Base-by-base conservation (phyloP, 192 early-diverging fungal species). In the Backusella luteola region DNA sequence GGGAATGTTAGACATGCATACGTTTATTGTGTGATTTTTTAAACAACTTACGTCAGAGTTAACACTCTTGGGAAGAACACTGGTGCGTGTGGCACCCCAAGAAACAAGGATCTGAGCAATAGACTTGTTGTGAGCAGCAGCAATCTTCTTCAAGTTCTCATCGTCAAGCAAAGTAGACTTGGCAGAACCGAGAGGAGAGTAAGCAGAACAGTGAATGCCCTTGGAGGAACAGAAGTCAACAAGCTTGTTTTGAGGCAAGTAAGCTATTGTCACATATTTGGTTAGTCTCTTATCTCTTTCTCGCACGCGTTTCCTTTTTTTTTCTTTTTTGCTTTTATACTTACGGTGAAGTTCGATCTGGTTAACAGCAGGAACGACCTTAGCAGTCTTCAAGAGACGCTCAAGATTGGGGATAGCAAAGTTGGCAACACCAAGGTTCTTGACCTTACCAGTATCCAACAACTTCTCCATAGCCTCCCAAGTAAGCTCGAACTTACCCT, bases 381-480 rank as follows among this genome's bases (percentile, higher is more conserved):
- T 87, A 79, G 89, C 87, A 59, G 82, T 71, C 7, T 81, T 84
- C 6, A 97, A 76, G 53, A 98, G 81, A 73, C 91, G 86, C 68
- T 93, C 84, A 23, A 95, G 81, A 66, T 92, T 84, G 41, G 75
- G 74, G 69, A 87, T 86, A 77, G 84, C 86, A 41, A 88, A 93
- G 85, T 98, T 98, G 63, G 91, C 93, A 38, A 97, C 94, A 79
- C 97, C 97, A 52, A 98, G 94, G 63, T 88, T 79, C 71, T 89
- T 89, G 71, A 89, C 87, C 81, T 93, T 93, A 75, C 93, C 91
- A 21, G 84, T 80, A 17, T 87, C 89, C 11, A 93, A 80, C 34
- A 97, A 79, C 35, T 80, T 81, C 86, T 97, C 97, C 93, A 98
- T 92, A 4, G 88, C 94, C 41, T 79, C 78, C 91, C 94, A 98